Evolutionary conservation across 2,329 filamentous ascomycete genomes (phyloP).

Genomic region (Alternaria postmessia): DNA sequence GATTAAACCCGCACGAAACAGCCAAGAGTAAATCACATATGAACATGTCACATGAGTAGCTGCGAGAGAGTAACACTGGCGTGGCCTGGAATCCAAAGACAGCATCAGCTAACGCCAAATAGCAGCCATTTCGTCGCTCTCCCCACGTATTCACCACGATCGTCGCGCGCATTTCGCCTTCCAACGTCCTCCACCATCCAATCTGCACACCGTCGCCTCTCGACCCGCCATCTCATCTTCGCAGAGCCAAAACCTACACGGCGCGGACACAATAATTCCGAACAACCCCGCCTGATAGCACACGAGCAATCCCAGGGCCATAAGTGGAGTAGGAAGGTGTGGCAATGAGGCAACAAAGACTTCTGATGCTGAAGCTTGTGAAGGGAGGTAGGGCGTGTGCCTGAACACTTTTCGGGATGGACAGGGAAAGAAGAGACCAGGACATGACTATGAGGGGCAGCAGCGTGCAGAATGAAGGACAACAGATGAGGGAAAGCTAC

Average conservation of each 20-base stretch:
- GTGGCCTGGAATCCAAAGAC: not conserved
- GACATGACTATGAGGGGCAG: slow-evolving; percentile 19
- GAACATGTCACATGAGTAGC: not conserved
- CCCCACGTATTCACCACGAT: not conserved
- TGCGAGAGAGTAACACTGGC: not conserved
- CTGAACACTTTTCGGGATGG: slow-evolving; percentile 28
- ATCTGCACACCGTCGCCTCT: not conserved
- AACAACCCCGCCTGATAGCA: slow-evolving; percentile 12
- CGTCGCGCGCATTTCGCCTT: not conserved
- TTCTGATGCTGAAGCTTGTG: slow-evolving; percentile 12
- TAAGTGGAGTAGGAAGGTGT: slow-evolving; percentile 17
- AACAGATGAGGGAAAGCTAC: not conserved
- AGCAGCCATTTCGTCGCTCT: not conserved
- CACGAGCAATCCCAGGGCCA: slow-evolving; percentile 22
- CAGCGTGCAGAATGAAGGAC: not conserved
- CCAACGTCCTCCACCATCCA: not conserved
- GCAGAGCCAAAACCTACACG: slow-evolving; percentile 22
- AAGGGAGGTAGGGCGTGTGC: slow-evolving; percentile 16
- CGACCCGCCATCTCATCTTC: slow-evolving; percentile 18
- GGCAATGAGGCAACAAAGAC: slow-evolving; percentile 9
- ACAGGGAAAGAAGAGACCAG: slow-evolving; percentile 5
- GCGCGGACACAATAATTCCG: slow-evolving; percentile 21
- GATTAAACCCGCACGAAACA: too few species aligned
- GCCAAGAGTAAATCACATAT: too few species aligned
- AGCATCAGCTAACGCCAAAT: not conserved